A percentile compares a stretch with the other conserved stretches of the same genome.
phyloP scores from a whole-genome alignment of 345 rosid species.

The Syzygium grande region DNA sequence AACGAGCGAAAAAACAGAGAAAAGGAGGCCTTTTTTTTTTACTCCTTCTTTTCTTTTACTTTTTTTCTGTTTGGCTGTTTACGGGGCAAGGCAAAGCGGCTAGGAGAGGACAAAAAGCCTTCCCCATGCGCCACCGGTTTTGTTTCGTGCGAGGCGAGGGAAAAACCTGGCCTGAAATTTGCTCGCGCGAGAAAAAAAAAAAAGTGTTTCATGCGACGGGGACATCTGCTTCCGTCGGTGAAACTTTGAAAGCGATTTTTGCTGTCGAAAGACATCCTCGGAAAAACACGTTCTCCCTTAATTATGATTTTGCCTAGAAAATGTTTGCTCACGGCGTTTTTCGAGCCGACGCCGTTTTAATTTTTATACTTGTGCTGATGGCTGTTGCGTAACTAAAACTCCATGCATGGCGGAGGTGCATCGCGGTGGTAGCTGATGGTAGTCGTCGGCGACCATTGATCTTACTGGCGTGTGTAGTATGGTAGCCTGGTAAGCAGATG shows the following conservation, averaged over 20 bases:
- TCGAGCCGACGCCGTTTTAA: neutral
- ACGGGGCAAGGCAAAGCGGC: neutral
- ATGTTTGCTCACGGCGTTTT: neutral
- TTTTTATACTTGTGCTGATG: rapidly evolving
- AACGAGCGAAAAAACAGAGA: neutral
- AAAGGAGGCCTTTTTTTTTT: neutral
- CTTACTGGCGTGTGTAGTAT: neutral
- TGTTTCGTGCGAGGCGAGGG: neutral
- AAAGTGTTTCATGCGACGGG: rapidly evolving
- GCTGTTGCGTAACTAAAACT: neutral
- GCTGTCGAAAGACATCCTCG: neutral
- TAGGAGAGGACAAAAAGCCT: neutral
- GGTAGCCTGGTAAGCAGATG: neutral
- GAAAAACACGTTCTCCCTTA: neutral
- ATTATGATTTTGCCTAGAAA: neutral
- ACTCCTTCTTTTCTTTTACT: too few relatives aligned
- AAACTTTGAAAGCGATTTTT: neutral
- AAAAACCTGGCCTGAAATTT: neutral
- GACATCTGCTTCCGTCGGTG: neutral
- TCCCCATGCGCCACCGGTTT: neutral
- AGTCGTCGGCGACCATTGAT: rapidly evolving
- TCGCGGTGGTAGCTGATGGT: neutral
- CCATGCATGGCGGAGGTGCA: neutral
- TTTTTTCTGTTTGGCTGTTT: neutral
- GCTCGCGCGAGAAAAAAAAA: neutral